Evolutionary conservation across 768 basidiomycete species (phyloP).

Genomic region (Mycena leptocephala): DNA sequence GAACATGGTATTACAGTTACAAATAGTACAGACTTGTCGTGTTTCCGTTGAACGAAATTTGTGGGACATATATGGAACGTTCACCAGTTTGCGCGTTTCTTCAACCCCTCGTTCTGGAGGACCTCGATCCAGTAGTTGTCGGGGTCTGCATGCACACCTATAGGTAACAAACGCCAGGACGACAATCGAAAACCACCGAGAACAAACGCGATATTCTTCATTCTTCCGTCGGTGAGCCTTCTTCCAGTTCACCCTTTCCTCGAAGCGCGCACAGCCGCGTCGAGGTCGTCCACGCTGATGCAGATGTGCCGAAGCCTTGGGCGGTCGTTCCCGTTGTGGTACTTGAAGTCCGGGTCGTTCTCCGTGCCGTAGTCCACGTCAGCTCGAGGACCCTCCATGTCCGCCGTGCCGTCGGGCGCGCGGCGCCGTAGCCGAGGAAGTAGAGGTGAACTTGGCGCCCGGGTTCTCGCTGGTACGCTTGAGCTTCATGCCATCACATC

Average conservation of each 20-base stretch:
- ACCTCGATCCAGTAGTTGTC: constrained; percentile 71
- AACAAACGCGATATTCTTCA: constrained; percentile 89
- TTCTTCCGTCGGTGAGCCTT: constrained; percentile 90
- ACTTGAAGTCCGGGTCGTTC: constrained; percentile 80
- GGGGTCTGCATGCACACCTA: constrained; percentile 59
- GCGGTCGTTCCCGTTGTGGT: constrained; percentile 93
- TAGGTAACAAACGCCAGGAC: too few relatives aligned
- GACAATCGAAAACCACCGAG: constrained; percentile 55
- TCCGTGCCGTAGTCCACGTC: constrained; percentile 94
- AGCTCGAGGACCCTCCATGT: constrained; percentile 78
- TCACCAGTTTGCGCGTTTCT: background rate
- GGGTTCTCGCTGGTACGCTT: constrained; percentile 52
- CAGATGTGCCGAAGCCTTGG: constrained; percentile 94
- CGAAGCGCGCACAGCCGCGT: constrained; percentile 90
- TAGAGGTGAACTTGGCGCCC: constrained; percentile 78
- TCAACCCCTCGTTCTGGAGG: constrained; percentile 36
- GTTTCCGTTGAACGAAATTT: too few relatives aligned
- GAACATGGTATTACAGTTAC: too few relatives aligned
- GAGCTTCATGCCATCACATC: constrained; percentile 80
- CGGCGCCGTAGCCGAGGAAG: constrained; percentile 80
- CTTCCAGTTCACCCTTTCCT: constrained; percentile 89
- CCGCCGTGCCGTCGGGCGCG: constrained; percentile 56
- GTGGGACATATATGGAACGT: too few relatives aligned
- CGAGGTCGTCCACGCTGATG: constrained; percentile 87
- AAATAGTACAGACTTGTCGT: too few relatives aligned